These are phyloP conservation scores for Volvariella volvacea DNA, from an alignment of 1,284 basidiomycete species.

Conservation along the genomic window DNA sequence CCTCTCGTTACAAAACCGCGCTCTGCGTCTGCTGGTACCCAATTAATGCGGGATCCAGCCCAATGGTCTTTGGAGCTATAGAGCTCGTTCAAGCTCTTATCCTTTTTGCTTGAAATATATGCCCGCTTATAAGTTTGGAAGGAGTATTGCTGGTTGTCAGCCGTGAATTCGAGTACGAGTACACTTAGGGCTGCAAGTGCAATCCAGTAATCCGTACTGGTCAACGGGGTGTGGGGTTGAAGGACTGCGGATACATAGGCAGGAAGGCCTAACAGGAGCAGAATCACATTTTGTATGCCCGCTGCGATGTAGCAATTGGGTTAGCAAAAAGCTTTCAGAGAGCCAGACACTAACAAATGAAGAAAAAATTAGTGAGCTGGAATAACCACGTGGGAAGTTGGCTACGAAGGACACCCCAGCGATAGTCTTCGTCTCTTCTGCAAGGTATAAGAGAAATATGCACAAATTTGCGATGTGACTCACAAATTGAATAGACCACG, in stretches of 20 bases:
- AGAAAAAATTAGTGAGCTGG: slow-evolving; percentile 75
- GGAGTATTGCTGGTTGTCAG: slow-evolving; percentile 89
- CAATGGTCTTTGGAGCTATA: slow-evolving; percentile 49
- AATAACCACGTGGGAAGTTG: slow-evolving; percentile 67
- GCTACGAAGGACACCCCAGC: slow-evolving; percentile 75
- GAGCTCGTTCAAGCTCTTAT: slow-evolving; percentile 15
- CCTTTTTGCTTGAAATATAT: slow-evolving; percentile 23
- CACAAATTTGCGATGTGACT: slow-evolving; percentile 15
- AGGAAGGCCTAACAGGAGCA: slow-evolving; percentile 67
- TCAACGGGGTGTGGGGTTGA: slow-evolving; percentile 50
- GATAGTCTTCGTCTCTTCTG: slow-evolving; percentile 80
- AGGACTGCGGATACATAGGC: slow-evolving; percentile 46
- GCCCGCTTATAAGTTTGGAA: slow-evolving; percentile 79
- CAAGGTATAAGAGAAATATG: slow-evolving; percentile 1
- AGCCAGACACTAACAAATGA: slow-evolving; percentile 39
- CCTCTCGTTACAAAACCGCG: slow-evolving; percentile 85
- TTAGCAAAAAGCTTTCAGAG: background rate
- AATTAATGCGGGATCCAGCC: slow-evolving; percentile 56
- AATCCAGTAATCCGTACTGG: slow-evolving; percentile 61
- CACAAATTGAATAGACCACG: slow-evolving; percentile 78
- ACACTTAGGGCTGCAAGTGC: slow-evolving; percentile 51
- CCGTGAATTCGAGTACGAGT: slow-evolving; percentile 67
- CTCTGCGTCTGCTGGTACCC: slow-evolving; percentile 61
- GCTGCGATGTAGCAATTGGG: slow-evolving; percentile 23
- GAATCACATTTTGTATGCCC: slow-evolving; percentile 72